These are phyloP conservation scores for Nephromyces sp. DNA, from an alignment of 169 alveolate species.

Conservation along the genomic window DNA sequence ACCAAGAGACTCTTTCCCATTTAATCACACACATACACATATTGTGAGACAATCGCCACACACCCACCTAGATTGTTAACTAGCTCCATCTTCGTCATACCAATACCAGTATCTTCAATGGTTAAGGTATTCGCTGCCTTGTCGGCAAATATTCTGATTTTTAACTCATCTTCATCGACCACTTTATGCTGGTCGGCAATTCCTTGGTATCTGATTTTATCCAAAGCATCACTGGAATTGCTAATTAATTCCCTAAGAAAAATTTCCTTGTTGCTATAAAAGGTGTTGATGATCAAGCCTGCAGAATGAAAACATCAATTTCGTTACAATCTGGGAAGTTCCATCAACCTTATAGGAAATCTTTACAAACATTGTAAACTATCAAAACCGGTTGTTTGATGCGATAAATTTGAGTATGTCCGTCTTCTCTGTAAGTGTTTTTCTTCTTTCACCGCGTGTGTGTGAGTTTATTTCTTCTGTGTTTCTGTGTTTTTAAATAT, in stretches of 20 bases:
- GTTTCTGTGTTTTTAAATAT: too few species aligned
- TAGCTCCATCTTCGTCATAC: constrained; percentile 95
- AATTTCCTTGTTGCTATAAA: constrained; percentile 97
- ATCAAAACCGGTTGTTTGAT: too few species aligned
- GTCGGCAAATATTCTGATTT: constrained; percentile 90
- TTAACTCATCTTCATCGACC: constrained; percentile 78
- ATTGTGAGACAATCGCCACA: too few species aligned
- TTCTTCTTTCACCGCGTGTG: too few species aligned
- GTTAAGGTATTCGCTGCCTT: constrained; percentile 89
- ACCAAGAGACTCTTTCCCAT: too few species aligned
- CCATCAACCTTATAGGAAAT: too few species aligned
- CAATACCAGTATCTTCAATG: constrained; percentile 94
- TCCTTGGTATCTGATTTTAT: constrained; percentile 92
- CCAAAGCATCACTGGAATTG: constrained; percentile 96
- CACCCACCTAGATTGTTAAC: constrained; percentile 96
- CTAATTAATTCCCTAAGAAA: constrained; percentile 96
- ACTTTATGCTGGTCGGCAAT: constrained; percentile 90
- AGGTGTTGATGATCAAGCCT: constrained; percentile 91
- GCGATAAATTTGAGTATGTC: too few species aligned
- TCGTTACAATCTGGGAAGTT: too few species aligned
- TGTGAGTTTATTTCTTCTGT: too few species aligned
- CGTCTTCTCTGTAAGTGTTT: too few species aligned
- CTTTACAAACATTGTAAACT: too few species aligned
- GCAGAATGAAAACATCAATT: constrained; percentile 22
- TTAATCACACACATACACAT: too few species aligned